Percentiles rank a stretch among this genome's conserved stretches.
Evolutionary conservation across 345 rosid species (phyloP).

Genomic region (Gossypium arboreum): DNA sequence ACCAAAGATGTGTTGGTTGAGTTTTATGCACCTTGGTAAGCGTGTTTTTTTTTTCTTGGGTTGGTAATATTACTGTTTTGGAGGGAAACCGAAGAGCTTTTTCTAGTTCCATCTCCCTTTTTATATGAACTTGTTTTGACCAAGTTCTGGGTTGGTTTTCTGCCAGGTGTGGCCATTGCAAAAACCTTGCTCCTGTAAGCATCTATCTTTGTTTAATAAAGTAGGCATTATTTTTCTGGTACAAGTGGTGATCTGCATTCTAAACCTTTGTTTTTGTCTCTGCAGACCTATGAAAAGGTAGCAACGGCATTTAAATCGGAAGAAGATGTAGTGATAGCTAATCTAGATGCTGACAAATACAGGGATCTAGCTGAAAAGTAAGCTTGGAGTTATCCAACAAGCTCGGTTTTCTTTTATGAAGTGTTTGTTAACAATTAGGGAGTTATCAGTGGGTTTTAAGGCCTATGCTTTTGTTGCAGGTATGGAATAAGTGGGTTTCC

Average conservation of each 20-base stretch:
- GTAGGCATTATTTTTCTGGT: background rate
- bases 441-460: background rate
- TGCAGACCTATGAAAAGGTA: conserved; percentile 85
- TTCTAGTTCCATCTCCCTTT: background rate
- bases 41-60: background rate
- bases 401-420: background rate
- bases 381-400: conserved; percentile 18
- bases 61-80: background rate
- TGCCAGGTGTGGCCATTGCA: conserved; percentile 98
- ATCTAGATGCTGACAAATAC: conserved; percentile 86
- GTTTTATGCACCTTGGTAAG: conserved; percentile 97
- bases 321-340: conserved; percentile 82
- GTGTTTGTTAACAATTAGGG: background rate
- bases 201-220: conserved; percentile 4
- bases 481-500: conserved; percentile 96
- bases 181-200: conserved; percentile 92
- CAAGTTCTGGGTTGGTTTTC: conserved; percentile 22
- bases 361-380: conserved; percentile 79
- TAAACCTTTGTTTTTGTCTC: conserved; percentile 3
- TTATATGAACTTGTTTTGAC: background rate
- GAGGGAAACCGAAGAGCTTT: background rate
- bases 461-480: conserved; percentile 33
- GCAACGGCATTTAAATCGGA: conserved; percentile 74
- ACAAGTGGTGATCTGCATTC: background rate
- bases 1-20: conserved; percentile 92